A percentile compares a stretch with the other conserved stretches of the same genome.
These are phyloP conservation scores for Coemansia sp. DNA, from an alignment of 192 early-diverging fungal species.

Conservation along the genomic window DNA sequence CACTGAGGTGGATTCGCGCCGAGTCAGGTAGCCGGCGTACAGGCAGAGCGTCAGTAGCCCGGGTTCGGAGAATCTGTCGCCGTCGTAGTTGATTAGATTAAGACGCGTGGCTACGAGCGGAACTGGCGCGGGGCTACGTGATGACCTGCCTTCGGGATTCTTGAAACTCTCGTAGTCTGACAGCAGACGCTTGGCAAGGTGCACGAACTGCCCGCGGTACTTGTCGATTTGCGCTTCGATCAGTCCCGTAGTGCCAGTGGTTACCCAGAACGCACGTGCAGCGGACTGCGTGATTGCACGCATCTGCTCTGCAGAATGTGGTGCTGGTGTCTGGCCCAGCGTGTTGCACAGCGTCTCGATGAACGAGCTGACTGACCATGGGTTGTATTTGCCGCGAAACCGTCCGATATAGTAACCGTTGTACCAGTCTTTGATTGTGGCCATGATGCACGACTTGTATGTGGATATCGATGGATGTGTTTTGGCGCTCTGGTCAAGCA, in stretches of 20 bases:
- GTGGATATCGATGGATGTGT: too few species aligned
- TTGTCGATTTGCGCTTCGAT: slow-evolving; percentile 16
- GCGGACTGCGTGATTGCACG: too few species aligned
- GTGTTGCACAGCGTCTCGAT: too few species aligned
- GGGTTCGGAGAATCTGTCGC: slow-evolving; percentile 25
- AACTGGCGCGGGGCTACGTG: slow-evolving; percentile 1
- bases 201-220: slow-evolving; percentile 8
- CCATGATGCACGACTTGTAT: too few species aligned
- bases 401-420: slow-evolving; percentile 17
- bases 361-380: too few species aligned
- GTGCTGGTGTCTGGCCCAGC: too few species aligned
- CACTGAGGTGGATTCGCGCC: slow-evolving; percentile 16
- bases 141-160: background rate
- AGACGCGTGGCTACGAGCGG: slow-evolving; percentile 10
- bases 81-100: slow-evolving; percentile 23
- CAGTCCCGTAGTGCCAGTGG: slow-evolving; percentile 14
- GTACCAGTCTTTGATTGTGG: too few species aligned
- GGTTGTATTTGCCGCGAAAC: slow-evolving; percentile 39
- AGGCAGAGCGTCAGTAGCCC: slow-evolving; percentile 29
- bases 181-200: slow-evolving; percentile 11
- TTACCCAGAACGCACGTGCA: too few species aligned
- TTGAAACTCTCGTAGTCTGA: slow-evolving; percentile 13
- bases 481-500: too few species aligned
- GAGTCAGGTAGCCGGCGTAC: slow-evolving; percentile 25
- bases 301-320: too few species aligned